A percentile compares a stretch with the other conserved stretches of the same genome.
phyloP scores from a whole-genome alignment of 768 basidiomycete genomes.

The Cubamyces lactineus region DNA sequence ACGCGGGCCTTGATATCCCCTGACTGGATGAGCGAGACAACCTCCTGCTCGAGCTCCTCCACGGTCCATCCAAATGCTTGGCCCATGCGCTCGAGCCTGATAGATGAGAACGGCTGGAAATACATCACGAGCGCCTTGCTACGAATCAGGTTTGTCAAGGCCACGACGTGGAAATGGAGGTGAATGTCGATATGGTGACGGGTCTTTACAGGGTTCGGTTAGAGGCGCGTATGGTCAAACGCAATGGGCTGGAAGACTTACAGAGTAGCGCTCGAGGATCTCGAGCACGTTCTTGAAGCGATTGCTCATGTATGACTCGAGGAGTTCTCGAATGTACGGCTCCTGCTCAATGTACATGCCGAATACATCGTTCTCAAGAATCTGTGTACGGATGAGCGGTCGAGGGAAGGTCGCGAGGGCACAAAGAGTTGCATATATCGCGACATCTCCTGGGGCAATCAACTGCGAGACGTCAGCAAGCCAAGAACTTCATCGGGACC shows the following conservation, averaged over 20 bases:
- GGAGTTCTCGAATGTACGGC: constrained; percentile 82
- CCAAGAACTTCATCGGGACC: neutral
- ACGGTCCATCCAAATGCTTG: constrained; percentile 82
- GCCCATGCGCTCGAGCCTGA: constrained; percentile 83
- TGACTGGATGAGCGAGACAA: constrained; percentile 76
- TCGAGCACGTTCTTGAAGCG: constrained; percentile 85
- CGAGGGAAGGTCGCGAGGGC: constrained; percentile 80
- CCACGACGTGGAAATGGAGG: constrained; percentile 65
- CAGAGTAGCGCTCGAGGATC: constrained; percentile 72
- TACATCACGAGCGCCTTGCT: constrained; percentile 83
- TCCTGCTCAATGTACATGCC: constrained; percentile 83
- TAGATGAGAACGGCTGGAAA: constrained; percentile 88
- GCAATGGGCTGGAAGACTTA: constrained; percentile 33
- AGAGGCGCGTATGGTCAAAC: neutral
- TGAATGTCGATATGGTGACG: constrained; percentile 81
- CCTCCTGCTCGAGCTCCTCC: constrained; percentile 69
- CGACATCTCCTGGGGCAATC: constrained; percentile 81
- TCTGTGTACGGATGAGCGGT: constrained; percentile 63
- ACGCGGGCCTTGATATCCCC: constrained; percentile 82
- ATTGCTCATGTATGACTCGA: constrained; percentile 85
- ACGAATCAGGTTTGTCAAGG: constrained; percentile 69
- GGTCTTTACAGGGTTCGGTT: constrained; percentile 49
- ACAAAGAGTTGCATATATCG: constrained; percentile 83
- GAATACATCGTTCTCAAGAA: constrained; percentile 73
- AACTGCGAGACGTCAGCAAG: constrained; percentile 46